Percentiles rank a stretch among this genome's conserved stretches.
Evolutionary conservation across 2,329 filamentous ascomycete genomes (phyloP).

Genomic region (Arthrobotrys sinensis): DNA sequence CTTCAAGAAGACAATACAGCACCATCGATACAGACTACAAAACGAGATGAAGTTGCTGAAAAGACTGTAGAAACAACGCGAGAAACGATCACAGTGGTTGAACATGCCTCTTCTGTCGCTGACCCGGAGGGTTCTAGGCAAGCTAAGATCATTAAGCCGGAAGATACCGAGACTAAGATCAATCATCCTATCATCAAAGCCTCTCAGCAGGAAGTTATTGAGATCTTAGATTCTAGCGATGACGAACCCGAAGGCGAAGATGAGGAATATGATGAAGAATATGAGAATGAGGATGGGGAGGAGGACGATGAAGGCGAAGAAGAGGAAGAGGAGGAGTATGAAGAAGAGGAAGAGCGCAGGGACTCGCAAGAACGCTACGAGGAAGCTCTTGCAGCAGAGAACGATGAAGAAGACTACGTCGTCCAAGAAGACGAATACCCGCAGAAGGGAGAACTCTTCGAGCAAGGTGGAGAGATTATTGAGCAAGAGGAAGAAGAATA

Average conservation of each 20-base stretch:
- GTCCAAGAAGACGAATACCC: slow-evolving; percentile 29
- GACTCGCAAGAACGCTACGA: background rate
- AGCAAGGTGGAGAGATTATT: background rate
- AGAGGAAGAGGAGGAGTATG: slow-evolving; percentile 9
- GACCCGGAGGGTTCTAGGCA: slow-evolving; percentile 5
- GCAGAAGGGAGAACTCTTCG: background rate
- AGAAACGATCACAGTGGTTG: slow-evolving; percentile 46
- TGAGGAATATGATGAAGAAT: background rate
- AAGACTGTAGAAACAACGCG: slow-evolving; percentile 8
- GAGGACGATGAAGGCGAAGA: slow-evolving; percentile 21
- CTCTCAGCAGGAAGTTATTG: slow-evolving; percentile 35
- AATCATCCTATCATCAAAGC: background rate
- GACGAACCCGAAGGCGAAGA: slow-evolving; percentile 21
- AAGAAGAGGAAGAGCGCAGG: background rate
- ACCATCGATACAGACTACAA: background rate
- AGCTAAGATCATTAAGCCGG: background rate
- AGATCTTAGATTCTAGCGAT: slow-evolving; percentile 53
- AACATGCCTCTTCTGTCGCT: slow-evolving; percentile 28
- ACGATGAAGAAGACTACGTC: slow-evolving; percentile 22
- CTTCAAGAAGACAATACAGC: background rate
- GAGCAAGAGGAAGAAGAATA: slow-evolving; percentile 11
- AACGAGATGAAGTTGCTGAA: background rate
- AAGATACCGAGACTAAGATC: background rate
- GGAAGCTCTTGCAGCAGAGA: slow-evolving; percentile 7
- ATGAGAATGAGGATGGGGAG: slow-evolving; percentile 9